phyloP scores from a whole-genome alignment of 225 moss, liverwort and hornwort species.

The Anthoceros angustus region DNA sequence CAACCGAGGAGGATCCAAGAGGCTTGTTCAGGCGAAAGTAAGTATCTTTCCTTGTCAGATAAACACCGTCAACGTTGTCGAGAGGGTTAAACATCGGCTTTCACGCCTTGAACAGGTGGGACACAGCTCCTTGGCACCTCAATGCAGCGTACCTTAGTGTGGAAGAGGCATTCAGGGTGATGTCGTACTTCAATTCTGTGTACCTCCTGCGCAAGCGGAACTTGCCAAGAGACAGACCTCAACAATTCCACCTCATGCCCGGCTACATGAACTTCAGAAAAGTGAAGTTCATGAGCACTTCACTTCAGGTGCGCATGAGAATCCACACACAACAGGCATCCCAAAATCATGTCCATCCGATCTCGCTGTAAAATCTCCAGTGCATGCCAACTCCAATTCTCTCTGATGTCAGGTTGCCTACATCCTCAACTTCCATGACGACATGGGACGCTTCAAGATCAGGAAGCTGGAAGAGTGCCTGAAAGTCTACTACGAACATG shows the following conservation, averaged over 20 bases:
- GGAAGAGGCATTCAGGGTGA: neutral
- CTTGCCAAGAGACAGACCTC: neutral
- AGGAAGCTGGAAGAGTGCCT: neutral
- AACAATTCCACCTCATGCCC: conserved; percentile 3
- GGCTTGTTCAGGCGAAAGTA: neutral
- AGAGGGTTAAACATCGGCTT: neutral
- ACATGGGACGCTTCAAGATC: neutral
- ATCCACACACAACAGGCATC: neutral
- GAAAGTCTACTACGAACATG: neutral
- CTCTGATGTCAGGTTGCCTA: neutral
- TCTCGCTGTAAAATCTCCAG: neutral
- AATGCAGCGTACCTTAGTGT: neutral
- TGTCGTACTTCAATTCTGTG: neutral
- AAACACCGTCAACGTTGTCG: neutral
- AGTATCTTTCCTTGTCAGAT: neutral
- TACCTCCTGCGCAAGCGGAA: neutral
- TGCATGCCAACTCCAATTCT: neutral
- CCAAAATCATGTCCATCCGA: no score
- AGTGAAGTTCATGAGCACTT: neutral
- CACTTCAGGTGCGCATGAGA: neutral
- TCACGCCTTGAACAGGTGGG: neutral
- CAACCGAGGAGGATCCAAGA: neutral
- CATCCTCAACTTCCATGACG: neutral
- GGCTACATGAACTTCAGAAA: neutral
- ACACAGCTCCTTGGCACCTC: neutral